These are phyloP conservation scores for Claviceps paspali DNA, from an alignment of 2,329 filamentous ascomycete species.

Conservation along the genomic window DNA sequence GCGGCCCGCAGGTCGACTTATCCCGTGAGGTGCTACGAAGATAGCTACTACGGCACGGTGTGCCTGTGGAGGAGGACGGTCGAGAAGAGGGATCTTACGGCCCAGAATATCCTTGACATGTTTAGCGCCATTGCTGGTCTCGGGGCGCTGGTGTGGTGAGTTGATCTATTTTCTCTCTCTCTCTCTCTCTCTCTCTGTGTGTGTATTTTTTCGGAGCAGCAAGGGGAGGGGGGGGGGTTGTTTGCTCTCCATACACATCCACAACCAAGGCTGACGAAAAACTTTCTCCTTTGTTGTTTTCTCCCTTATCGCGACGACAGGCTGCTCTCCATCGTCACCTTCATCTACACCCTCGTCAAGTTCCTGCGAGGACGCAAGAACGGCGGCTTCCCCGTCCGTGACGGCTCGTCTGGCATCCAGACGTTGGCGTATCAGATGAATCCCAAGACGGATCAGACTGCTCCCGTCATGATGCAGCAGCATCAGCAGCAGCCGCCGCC, in stretches of 20 bases:
- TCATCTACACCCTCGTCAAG: slow-evolving; percentile 20
- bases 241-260: too few relatives aligned
- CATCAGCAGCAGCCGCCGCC: slow-evolving; percentile 10
- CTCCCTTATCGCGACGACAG: too few relatives aligned
- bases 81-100: slow-evolving; percentile 16
- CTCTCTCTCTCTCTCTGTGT: too few relatives aligned
- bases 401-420: slow-evolving; percentile 4
- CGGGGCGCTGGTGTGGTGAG: slow-evolving; percentile 28
- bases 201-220: too few relatives aligned
- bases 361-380: slow-evolving; percentile 23
- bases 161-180: not conserved
- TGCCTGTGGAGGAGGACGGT: slow-evolving; percentile 18
- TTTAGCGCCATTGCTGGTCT: slow-evolving; percentile 27
- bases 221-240: too few relatives aligned
- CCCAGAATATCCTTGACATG: slow-evolving; percentile 18
- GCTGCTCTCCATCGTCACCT: slow-evolving; percentile 23
- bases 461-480: slow-evolving; percentile 5
- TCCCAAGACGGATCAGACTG: slow-evolving; percentile 14
- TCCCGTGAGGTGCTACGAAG: slow-evolving; percentile 17
- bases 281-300: too few relatives aligned
- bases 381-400: slow-evolving; percentile 17
- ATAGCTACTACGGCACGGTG: slow-evolving; percentile 24
- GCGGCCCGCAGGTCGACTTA: slow-evolving; percentile 25
- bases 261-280: too few relatives aligned
- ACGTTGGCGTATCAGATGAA: slow-evolving; percentile 17